Evolutionary conservation across 352 stramenopile species (phyloP), one percentile per base, ranked within the genome.

Genomic region (Globisporangium middletonii): DNA sequence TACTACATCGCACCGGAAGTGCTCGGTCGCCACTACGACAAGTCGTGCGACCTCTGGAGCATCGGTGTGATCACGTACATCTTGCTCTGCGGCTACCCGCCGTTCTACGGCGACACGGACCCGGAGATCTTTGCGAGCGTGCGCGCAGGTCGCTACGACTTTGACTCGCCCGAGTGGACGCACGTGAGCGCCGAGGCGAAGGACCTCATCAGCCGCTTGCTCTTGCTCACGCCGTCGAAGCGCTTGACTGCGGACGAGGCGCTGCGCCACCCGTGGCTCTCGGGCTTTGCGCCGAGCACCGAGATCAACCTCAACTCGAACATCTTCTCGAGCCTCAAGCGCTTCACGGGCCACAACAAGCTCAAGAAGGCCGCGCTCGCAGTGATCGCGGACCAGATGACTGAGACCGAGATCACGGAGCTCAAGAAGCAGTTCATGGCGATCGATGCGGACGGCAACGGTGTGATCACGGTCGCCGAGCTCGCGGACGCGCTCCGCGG

Each of bases 31-130:
- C 85, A 89, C 65, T 98, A 98, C 63, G 95, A 97, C 73, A 97
- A 97, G 71, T 96, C 82, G 55, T 98, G 95, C 62, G 95, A 98
- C 64, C 82, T 98, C 57, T 98, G 95, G 95, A 96, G 79, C 45
- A 98, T 98, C 59, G 94, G 94, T 46, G 90, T 98, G 62, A 98
- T 98, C 61, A 92, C 86, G 55, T 98, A 98, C 77, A 97, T 98
- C 42, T 72, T 98, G 60, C 73, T 98, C n/a, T 97, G 88, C 54
- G 94, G 97, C 23, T 97, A 98, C 63, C 87, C 96, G 7, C 97
- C 96, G 8, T 99, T 99, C 79, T 97, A 97, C 60, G 96, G 96
- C 49, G 92, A 97, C 57, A 97, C 91, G 44, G 94, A 97, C 57
- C 80, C 78, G 1, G 86, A 96, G 68, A 96, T 97, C 60, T 96